A percentile compares a stretch with the other conserved stretches of the same genome.
These are phyloP conservation scores for Aspergillus glaucus DNA, from an alignment of 2,329 filamentous ascomycete species.

Conservation along the genomic window DNA sequence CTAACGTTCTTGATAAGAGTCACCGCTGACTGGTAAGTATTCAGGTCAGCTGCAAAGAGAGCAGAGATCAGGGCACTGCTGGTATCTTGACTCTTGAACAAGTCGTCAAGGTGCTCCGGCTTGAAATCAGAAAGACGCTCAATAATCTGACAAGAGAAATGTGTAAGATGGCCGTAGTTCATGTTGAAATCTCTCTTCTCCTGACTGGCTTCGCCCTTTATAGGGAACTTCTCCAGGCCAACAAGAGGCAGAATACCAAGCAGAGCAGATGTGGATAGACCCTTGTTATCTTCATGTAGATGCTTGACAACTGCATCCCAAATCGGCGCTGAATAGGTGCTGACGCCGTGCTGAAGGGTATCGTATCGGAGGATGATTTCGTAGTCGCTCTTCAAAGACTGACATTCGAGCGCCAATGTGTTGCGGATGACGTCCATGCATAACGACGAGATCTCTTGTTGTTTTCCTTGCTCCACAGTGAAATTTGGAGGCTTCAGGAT, in stretches of 20 bases:
- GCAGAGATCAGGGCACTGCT: constrained; percentile 71
- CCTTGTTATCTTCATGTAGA: constrained; percentile 60
- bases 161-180: constrained; percentile 57
- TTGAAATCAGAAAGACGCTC: constrained; percentile 73
- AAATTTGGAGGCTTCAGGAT: constrained; percentile 54
- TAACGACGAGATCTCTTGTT: constrained; percentile 49
- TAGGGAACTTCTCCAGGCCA: constrained; percentile 66
- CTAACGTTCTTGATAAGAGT: constrained; percentile 80
- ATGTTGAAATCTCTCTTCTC: constrained; percentile 70
- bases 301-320: constrained; percentile 71
- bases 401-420: constrained; percentile 64
- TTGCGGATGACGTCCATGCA: constrained; percentile 61
- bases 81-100: constrained; percentile 63
- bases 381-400: constrained; percentile 63
- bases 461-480: constrained; percentile 40
- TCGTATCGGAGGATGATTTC: constrained; percentile 56
- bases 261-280: constrained; percentile 68
- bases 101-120: constrained; percentile 58
- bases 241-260: constrained; percentile 64
- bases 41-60: constrained; percentile 72
- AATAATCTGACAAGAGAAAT: constrained; percentile 65
- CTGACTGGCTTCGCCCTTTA: constrained; percentile 38
- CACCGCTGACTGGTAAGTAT: constrained; percentile 71
- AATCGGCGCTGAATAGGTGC: constrained; percentile 65
- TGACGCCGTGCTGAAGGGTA: constrained; percentile 60